These are phyloP conservation scores for Ambrosiella beaveri DNA, from an alignment of 2,329 filamentous ascomycete species.

Conservation along the genomic window DNA sequence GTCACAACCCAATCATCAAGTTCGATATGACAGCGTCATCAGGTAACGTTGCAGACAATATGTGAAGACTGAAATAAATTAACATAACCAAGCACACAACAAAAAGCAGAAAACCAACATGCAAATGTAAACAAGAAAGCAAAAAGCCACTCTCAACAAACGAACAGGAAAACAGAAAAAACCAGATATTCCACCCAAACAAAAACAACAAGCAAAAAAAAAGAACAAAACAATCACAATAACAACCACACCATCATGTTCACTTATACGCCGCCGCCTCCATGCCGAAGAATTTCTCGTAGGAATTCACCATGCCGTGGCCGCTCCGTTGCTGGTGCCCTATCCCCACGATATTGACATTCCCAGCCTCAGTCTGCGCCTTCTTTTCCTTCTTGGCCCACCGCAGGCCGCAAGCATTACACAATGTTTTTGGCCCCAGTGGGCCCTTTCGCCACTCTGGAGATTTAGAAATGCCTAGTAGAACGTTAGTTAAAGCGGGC, in stretches of 20 bases:
- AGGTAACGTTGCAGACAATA: not conserved
- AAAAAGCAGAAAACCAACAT: constrained; percentile 1
- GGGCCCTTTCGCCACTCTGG: constrained; percentile 95
- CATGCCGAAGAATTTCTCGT: not conserved
- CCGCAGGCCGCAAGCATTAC: constrained; percentile 75
- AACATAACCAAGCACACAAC: not conserved
- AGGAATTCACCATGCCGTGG: not conserved
- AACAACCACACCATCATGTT: too few species aligned
- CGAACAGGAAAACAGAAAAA: not conserved
- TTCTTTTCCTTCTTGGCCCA: constrained; percentile 78
- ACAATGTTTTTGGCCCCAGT: constrained; percentile 80
- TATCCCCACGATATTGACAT: not conserved
- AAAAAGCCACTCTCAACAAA: not conserved
- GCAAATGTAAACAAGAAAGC: not conserved
- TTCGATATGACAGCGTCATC: not conserved
- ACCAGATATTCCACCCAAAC: not conserved
- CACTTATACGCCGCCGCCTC: not conserved
- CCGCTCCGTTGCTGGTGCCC: not conserved
- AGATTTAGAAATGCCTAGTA: constrained; percentile 60
- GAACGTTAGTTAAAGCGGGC: constrained; percentile 8
- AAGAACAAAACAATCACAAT: too few species aligned
- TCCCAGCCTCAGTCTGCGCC: constrained; percentile 3
- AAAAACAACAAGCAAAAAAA: not conserved
- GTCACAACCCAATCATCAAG: not conserved
- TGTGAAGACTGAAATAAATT: not conserved